Evolutionary conservation across 192 early-diverging fungal genomes (phyloP).

Genomic region (Linnemannia hyalina): DNA sequence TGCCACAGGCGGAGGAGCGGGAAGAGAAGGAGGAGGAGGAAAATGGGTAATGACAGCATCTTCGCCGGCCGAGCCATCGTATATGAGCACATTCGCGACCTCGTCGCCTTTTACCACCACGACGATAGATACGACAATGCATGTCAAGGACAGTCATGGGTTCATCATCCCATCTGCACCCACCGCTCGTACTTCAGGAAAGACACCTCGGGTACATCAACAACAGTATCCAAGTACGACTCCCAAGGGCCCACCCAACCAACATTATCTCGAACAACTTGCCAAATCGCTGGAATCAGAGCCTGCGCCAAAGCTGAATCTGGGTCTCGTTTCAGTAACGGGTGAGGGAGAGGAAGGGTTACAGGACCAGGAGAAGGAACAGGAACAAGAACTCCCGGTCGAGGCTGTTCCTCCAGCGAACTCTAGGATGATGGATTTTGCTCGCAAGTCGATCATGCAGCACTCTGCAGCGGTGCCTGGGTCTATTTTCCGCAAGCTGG

Average conservation of each 20-base stretch:
- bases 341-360: neutral
- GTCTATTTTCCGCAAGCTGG: slow-evolving; percentile 30
- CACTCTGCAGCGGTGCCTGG: slow-evolving; percentile 14
- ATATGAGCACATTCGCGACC: neutral
- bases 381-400: neutral
- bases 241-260: slow-evolving; percentile 33
- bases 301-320: neutral
- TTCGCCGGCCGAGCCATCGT: neutral
- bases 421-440: slow-evolving; percentile 36
- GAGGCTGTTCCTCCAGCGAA: neutral
- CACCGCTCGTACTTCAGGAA: neutral
- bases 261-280: slow-evolving; percentile 28
- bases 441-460: slow-evolving; percentile 45
- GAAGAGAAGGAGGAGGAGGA: neutral
- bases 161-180: neutral
- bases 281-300: neutral
- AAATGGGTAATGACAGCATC: neutral
- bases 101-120: neutral
- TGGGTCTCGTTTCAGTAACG: neutral
- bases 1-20: neutral
- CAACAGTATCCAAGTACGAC: slow-evolving; percentile 24
- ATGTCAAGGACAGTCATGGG: neutral
- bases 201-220: neutral
- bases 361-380: neutral
- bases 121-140: neutral